Evolutionary conservation across 208 protist species (phyloP).

Genomic region (Crithidia sp.): DNA sequence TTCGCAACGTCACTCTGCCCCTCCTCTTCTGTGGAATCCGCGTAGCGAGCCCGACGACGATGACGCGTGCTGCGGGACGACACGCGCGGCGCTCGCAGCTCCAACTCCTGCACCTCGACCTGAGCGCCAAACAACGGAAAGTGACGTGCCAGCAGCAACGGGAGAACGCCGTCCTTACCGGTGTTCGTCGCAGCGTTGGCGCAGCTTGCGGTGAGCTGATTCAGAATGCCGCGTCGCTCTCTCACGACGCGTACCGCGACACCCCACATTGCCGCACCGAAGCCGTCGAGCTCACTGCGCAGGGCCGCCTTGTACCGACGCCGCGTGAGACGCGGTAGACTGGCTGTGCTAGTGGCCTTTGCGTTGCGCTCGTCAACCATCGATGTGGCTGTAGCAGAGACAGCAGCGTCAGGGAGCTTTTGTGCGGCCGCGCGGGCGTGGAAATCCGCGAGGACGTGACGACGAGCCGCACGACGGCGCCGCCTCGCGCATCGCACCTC

Average conservation of each 20-base stretch:
- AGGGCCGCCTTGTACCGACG: constrained; percentile 11
- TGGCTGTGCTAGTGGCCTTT: not conserved
- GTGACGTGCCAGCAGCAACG: constrained; percentile 35
- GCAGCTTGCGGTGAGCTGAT: constrained; percentile 8
- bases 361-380: not conserved
- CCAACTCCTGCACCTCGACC: constrained; percentile 39
- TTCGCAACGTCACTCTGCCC: not conserved
- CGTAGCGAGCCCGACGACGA: constrained; percentile 8
- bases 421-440: not conserved
- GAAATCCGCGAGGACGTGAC: not conserved
- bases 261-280: constrained; percentile 19
- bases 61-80: constrained; percentile 15
- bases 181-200: not conserved
- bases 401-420: no score
- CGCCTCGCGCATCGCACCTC: constrained; percentile 1
- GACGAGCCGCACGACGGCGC: constrained; percentile 5
- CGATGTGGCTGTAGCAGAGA: not conserved
- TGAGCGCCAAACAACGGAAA: constrained; percentile 50
- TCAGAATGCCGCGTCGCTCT: constrained; percentile 1
- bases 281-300: not conserved
- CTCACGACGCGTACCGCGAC: constrained; percentile 16
- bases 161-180: constrained; percentile 13
- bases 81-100: constrained; percentile 1
- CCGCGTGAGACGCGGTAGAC: constrained; percentile 4
- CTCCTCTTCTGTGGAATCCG: not conserved